Evolutionary conservation across 1,284 basidiomycete genomes (phyloP), one percentile per base, ranked within the genome.

Genomic region (Ceratobasidium sp.): DNA sequence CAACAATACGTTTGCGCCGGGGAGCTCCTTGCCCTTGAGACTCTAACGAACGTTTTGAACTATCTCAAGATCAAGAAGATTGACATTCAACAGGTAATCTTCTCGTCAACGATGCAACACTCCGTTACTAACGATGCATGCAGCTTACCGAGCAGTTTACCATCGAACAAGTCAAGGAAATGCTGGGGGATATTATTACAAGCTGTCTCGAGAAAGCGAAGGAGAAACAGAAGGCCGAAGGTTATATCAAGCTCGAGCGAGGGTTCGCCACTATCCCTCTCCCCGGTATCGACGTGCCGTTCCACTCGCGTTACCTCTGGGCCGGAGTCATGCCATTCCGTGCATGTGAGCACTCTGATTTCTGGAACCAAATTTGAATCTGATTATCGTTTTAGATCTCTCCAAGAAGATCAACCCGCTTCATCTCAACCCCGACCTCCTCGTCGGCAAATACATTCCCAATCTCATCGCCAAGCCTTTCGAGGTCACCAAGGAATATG

Each of bases 1-100:
- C 91, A 94, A 84, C 94, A 96, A 91, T 98, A 97, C 77, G 96
- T 99, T 74, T 95, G 93, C 75, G 96, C 96, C 58, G 96, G 96
- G 80, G 96, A 98, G 78, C 86, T 98, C 27, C 83, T 95, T 41
- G 93, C 92, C 1, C 82, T 99, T 49, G 94, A 97, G 74, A 93
- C 95, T 0, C 84, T 98, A 79, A 96, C 94, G 33, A 97, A 96
- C 74, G 95, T 98, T 47, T 83, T 99, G 75, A 98, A 99, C 82
- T 95, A 95, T 77, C 80, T 99, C 76, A 99, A 98, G 82, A 81
- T 95, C 30, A 88, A 98, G 83, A 98, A 97, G 84, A 90, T 98
- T 66, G 96, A 99, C 77, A 90, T 99, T 68, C 85, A 88, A 60
- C 94, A 97, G 85, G 90, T 96, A 76, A n/a, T n/a, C n/a, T n/a